These are phyloP conservation scores for Vigna nakashimae DNA, from an alignment of 306 rosid species.

Conservation along the genomic window DNA sequence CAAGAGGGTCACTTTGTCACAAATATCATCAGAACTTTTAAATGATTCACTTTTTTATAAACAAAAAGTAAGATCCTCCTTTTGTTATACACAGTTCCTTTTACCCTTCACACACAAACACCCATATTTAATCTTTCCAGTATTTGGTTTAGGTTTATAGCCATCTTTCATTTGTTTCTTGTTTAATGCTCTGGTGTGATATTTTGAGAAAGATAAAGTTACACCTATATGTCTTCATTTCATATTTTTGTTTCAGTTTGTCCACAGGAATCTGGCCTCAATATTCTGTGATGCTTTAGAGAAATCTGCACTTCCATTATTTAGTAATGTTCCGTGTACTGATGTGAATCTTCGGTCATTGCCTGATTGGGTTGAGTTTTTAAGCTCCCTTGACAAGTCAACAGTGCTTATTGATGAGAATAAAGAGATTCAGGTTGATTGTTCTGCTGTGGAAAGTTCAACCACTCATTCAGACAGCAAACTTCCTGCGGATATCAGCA, in stretches of 20 bases:
- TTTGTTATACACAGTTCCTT: slow-evolving; percentile 9
- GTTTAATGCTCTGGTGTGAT: slow-evolving; percentile 23
- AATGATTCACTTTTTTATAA: slow-evolving; percentile 70
- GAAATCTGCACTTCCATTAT: slow-evolving; percentile 54
- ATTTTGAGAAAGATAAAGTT: slow-evolving; percentile 21
- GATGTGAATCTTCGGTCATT: slow-evolving; percentile 54
- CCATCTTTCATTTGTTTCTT: slow-evolving; percentile 29
- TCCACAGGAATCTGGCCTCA: slow-evolving; percentile 73
- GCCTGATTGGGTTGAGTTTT: slow-evolving; percentile 70
- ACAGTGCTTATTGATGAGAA: slow-evolving; percentile 40
- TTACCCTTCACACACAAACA: background rate
- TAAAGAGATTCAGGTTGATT: slow-evolving; percentile 38
- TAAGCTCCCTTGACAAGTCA: slow-evolving; percentile 57
- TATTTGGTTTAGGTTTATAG: slow-evolving; percentile 29
- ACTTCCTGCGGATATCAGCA: slow-evolving; percentile 41
- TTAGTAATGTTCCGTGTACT: slow-evolving; percentile 42
- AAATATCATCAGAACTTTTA: slow-evolving; percentile 74
- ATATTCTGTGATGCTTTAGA: slow-evolving; percentile 73
- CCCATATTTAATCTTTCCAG: slow-evolving; percentile 3
- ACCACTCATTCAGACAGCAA: slow-evolving; percentile 47
- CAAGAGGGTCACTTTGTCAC: slow-evolving; percentile 60
- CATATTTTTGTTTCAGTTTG: slow-evolving; percentile 69
- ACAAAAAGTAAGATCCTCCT: slow-evolving; percentile 68
- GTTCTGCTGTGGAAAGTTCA: slow-evolving; percentile 43
- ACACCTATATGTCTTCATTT: slow-evolving; percentile 44